A percentile compares a stretch with the other conserved stretches of the same genome.
phyloP scores from a whole-genome alignment of 1,139 yeast genomes.

The Debaryomycetaceae sp. region DNA sequence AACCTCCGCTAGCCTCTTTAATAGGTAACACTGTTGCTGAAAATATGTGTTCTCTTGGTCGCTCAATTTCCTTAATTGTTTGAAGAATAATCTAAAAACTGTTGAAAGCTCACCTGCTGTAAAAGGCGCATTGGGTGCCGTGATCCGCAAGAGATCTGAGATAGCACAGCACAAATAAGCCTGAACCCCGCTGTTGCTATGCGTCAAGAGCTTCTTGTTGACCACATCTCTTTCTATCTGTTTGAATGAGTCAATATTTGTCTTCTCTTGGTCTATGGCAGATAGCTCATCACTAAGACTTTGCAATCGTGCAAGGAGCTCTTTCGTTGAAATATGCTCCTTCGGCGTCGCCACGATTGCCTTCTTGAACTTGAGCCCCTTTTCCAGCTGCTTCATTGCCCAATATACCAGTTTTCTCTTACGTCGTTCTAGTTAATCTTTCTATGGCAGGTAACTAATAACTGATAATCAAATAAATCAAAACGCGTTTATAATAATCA shows the following conservation, averaged over 20 bases:
- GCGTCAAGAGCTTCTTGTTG: slow-evolving; percentile 55
- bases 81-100: slow-evolving; percentile 60
- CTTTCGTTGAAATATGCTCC: slow-evolving; percentile 56
- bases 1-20: slow-evolving; percentile 72
- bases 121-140: slow-evolving; percentile 92
- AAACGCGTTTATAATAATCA: not conserved
- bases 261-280: slow-evolving; percentile 56
- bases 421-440: not conserved
- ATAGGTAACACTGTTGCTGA: slow-evolving; percentile 61
- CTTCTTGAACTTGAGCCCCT: slow-evolving; percentile 33
- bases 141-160: slow-evolving; percentile 70
- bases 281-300: slow-evolving; percentile 59
- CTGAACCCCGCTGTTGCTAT: slow-evolving; percentile 67
- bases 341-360: slow-evolving; percentile 52
- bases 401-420: slow-evolving; percentile 1
- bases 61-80: slow-evolving; percentile 56
- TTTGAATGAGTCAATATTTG: slow-evolving; percentile 44
- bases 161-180: slow-evolving; percentile 72
- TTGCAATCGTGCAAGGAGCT: slow-evolving; percentile 42
- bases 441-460: not conserved
- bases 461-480: not conserved
- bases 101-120: slow-evolving; percentile 59
- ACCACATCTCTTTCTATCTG: slow-evolving; percentile 50
- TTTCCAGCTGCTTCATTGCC: not conserved
- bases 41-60: slow-evolving; percentile 64